Evolutionary conservation across 805 yeast genomes (phyloP).

Genomic region (Blastobotrys parvus): DNA sequence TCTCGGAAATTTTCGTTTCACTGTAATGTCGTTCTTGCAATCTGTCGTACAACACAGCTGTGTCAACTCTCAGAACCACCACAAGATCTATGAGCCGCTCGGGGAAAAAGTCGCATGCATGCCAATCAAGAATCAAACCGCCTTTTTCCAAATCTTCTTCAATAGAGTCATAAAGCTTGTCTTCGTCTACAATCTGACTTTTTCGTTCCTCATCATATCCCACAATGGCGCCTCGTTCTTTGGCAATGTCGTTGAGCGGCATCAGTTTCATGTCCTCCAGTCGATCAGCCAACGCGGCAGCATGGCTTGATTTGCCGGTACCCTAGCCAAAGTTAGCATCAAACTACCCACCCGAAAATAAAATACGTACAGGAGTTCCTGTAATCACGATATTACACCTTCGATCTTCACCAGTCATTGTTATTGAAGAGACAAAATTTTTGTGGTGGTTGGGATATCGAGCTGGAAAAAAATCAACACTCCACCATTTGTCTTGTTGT

Average conservation of each 20-base stretch:
- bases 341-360: constrained; percentile 13
- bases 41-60: constrained; percentile 64
- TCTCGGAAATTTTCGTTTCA: constrained; percentile 77
- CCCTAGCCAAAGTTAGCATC: no score
- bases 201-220: constrained; percentile 83
- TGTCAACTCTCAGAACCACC: constrained; percentile 76
- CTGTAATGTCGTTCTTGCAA: constrained; percentile 68
- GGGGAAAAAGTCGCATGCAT: constrained; percentile 91
- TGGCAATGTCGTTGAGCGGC: constrained; percentile 75
- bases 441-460: no score
- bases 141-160: constrained; percentile 77
- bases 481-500: no score
- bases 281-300: constrained; percentile 47
- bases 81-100: constrained; percentile 89
- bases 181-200: constrained; percentile 87
- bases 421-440: no score
- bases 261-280: constrained; percentile 45
- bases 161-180: constrained; percentile 65
- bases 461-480: no score
- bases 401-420: no score
- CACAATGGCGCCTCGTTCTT: constrained; percentile 63
- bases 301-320: constrained; percentile 76
- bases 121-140: constrained; percentile 94
- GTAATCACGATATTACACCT: constrained; percentile 75
- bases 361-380: constrained; percentile 70